Evolutionary conservation across 176 grass and related monocot genomes (phyloP).

Genomic region (Oryza australiensis): DNA sequence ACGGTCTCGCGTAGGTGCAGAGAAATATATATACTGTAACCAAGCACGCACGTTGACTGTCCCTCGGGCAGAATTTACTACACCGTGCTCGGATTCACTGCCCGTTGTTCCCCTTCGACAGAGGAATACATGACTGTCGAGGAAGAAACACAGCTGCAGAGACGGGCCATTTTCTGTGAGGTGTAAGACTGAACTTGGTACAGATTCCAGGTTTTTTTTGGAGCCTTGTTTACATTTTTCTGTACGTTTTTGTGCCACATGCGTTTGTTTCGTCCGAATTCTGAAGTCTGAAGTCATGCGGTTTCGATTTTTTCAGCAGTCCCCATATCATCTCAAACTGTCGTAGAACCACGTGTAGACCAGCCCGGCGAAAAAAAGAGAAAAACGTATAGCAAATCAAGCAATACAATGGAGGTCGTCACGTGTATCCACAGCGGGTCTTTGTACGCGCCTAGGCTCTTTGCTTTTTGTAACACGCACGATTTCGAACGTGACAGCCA

Average conservation of each 20-base stretch:
- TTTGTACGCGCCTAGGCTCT: too few relatives aligned
- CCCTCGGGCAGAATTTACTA: neutral
- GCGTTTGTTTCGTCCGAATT: neutral
- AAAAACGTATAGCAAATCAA: too few relatives aligned
- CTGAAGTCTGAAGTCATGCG: too few relatives aligned
- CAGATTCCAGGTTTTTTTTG: neutral
- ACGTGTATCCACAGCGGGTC: too few relatives aligned
- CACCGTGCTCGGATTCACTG: neutral
- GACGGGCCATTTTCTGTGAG: neutral
- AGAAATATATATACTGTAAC: neutral
- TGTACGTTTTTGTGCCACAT: neutral
- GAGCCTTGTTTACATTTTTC: neutral
- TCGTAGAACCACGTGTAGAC: too few relatives aligned
- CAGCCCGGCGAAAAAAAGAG: too few relatives aligned
- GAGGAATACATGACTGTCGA: neutral
- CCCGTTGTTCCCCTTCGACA: neutral
- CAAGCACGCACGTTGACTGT: neutral
- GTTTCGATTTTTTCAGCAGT: neutral
- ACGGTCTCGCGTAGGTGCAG: neutral
- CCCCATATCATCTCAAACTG: too few relatives aligned
- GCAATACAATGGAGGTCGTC: too few relatives aligned
- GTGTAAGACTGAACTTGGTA: slow-evolving; percentile 28
- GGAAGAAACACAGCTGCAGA: neutral
- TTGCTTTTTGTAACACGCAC: too few relatives aligned
- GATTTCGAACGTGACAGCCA: too few relatives aligned